These are phyloP conservation scores for Schoenoplectus tabernaemontani DNA, from an alignment of 202 grass and related monocot species.

Conservation along the genomic window DNA sequence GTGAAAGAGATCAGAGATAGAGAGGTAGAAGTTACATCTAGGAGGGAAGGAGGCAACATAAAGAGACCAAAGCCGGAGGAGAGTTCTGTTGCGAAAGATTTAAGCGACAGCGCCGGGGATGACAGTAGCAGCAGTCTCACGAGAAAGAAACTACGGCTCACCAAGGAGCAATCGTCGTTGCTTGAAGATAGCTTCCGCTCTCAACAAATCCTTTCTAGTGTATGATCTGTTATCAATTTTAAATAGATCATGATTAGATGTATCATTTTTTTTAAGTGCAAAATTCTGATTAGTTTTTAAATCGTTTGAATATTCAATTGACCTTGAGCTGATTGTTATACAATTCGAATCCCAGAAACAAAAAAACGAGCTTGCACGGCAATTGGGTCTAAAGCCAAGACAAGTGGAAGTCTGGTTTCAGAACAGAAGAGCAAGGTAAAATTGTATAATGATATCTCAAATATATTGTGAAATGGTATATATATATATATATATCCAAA, in stretches of 20 bases:
- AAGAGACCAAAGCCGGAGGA: not conserved
- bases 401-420: no score
- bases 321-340: not conserved
- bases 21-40: not conserved
- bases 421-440: conserved; percentile 86
- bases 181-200: conserved; percentile 56
- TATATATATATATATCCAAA: no score
- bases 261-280: not conserved
- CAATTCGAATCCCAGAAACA: conserved; percentile 35
- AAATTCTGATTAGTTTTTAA: no score
- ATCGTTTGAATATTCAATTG: not conserved
- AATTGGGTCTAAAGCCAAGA: conserved; percentile 47
- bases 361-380: conserved; percentile 52
- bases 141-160: conserved; percentile 74
- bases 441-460: no score
- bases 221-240: no score
- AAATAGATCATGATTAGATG: no score
- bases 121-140: not conserved
- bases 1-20: conserved; percentile 6
- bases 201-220: conserved; percentile 54
- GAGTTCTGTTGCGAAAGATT: not conserved
- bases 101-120: conserved; percentile 6
- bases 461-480: not conserved
- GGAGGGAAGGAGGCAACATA: conserved; percentile 13
- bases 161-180: conserved; percentile 42